A percentile compares a stretch with the other conserved stretches of the same genome.
These are phyloP conservation scores for Leptosphaerulina australis DNA, from an alignment of 2,329 filamentous ascomycete species.

Conservation along the genomic window DNA sequence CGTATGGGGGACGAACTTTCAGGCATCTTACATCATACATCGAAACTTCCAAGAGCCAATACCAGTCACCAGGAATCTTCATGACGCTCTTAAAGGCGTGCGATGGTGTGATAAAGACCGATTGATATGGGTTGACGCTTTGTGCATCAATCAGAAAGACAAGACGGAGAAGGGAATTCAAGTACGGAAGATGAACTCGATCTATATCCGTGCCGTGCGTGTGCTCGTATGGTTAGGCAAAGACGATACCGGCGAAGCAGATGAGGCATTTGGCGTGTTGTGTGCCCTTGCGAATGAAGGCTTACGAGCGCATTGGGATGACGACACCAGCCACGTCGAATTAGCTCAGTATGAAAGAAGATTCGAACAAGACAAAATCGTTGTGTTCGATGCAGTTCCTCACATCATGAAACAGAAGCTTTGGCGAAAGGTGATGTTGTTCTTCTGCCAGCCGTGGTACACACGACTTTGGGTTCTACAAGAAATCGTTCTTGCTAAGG, in stretches of 20 bases:
- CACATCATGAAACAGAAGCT: neutral
- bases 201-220: conserved; percentile 15
- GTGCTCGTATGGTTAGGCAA: conserved; percentile 22
- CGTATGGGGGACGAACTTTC: conserved; percentile 18
- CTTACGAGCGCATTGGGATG: neutral
- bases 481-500: conserved; percentile 21
- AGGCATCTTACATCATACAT: neutral
- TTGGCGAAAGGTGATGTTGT: conserved; percentile 2
- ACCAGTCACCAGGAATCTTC: conserved; percentile 9
- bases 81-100: conserved; percentile 16
- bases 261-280: conserved; percentile 2
- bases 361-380: neutral
- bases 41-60: neutral
- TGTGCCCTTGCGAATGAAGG: conserved; percentile 1
- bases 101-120: conserved; percentile 2
- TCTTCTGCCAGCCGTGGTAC: conserved; percentile 15
- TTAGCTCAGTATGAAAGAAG: neutral
- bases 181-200: conserved; percentile 18
- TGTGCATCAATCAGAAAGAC: conserved; percentile 28
- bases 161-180: conserved; percentile 17
- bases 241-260: conserved; percentile 4
- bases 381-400: neutral
- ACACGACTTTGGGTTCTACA: conserved; percentile 17
- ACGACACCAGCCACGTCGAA: neutral
- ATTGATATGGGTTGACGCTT: conserved; percentile 21